Evolutionary conservation across 805 yeast species (phyloP).

Genomic region (Scheffersomyces lignosus): DNA sequence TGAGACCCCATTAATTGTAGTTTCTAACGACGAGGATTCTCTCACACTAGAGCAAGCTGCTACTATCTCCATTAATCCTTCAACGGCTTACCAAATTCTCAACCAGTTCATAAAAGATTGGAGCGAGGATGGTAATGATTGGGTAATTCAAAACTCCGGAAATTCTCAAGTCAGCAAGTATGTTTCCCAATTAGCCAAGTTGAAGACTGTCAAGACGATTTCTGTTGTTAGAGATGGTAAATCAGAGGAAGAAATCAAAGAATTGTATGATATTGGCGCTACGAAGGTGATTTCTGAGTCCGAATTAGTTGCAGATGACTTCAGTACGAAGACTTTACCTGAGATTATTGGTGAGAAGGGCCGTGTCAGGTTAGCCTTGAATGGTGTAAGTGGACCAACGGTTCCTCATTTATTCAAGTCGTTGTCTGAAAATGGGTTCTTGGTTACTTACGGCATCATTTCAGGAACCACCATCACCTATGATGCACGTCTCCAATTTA

Average conservation of each 20-base stretch:
- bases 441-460: slow-evolving; percentile 29
- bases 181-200: slow-evolving; percentile 27
- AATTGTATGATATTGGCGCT: slow-evolving; percentile 29
- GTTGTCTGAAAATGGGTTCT: slow-evolving; percentile 25
- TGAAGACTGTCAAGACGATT: slow-evolving; percentile 24
- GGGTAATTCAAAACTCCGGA: slow-evolving; percentile 36
- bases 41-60: slow-evolving; percentile 19
- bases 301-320: slow-evolving; percentile 19
- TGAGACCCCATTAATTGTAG: slow-evolving; percentile 9
- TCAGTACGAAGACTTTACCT: slow-evolving; percentile 12
- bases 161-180: slow-evolving; percentile 33
- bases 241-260: slow-evolving; percentile 19
- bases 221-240: slow-evolving; percentile 30
- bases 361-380: slow-evolving; percentile 29
- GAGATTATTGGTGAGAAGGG: slow-evolving; percentile 17
- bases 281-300: slow-evolving; percentile 30
- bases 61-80: slow-evolving; percentile 20
- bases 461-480: slow-evolving; percentile 14
- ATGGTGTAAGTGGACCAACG: slow-evolving; percentile 29
- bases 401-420: slow-evolving; percentile 19
- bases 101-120: slow-evolving; percentile 19
- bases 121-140: slow-evolving; percentile 19
- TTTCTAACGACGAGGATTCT: slow-evolving; percentile 2
- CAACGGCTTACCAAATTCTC: slow-evolving; percentile 21
- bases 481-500: slow-evolving; percentile 27